Evolutionary conservation across 169 alveolate species (phyloP).

Genomic region (Blepharisma undulans): DNA sequence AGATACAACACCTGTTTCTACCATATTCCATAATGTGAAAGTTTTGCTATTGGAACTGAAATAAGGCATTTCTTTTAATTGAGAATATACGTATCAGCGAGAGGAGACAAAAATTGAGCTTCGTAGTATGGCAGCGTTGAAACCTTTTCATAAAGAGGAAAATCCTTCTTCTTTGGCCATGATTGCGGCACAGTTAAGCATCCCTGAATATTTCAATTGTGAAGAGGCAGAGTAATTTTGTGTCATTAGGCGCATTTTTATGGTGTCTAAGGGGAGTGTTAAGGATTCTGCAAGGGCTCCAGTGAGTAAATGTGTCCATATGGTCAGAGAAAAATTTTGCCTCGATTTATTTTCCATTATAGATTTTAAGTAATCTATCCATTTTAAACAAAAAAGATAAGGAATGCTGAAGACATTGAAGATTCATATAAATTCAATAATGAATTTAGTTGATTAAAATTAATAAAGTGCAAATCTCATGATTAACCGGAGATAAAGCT

Average conservation of each 20-base stretch:
- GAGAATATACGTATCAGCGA: conserved; percentile 71
- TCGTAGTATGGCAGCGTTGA: conserved; percentile 74
- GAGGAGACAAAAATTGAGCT: conserved; percentile 59
- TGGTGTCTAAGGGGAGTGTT: conserved; percentile 79
- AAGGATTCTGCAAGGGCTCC: conserved; percentile 49
- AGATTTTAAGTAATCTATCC: no score
- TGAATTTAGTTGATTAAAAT: no score
- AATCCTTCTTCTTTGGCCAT: conserved; percentile 69
- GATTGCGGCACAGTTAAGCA: conserved; percentile 42
- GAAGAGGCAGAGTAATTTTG: not conserved
- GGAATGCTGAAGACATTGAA: no score
- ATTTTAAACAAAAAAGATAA: no score
- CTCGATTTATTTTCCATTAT: not conserved
- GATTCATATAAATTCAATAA: no score
- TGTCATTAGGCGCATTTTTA: conserved; percentile 72
- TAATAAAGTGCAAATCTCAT: no score
- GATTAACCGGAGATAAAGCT: no score
- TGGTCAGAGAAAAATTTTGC: not conserved
- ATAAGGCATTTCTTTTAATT: conserved; percentile 40
- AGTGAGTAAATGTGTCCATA: not conserved
- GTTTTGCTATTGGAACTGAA: conserved; percentile 12
- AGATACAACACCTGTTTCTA: conserved; percentile 64
- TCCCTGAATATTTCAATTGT: conserved; percentile 45
- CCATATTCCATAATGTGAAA: conserved; percentile 41
- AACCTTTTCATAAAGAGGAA: conserved; percentile 66